Conservation (phyloP, 805 yeast species). For the Brettanomyces sp. region DNA sequence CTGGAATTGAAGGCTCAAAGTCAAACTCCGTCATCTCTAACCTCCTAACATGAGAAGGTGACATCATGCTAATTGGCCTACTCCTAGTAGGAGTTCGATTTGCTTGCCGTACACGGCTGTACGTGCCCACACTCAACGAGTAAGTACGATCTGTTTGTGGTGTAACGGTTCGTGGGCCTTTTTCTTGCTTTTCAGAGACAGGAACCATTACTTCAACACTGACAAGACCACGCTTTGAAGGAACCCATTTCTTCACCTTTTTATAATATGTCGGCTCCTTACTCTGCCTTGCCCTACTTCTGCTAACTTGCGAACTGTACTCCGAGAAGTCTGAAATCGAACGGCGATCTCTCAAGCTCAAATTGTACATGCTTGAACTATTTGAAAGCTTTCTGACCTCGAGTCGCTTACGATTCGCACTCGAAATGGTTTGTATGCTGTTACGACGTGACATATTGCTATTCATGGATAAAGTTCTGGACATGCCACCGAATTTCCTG, state of each 20-base stretch:
- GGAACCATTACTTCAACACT: constrained; percentile 57
- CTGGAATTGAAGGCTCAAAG: too few species aligned
- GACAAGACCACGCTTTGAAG: constrained; percentile 64
- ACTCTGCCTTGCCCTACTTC: background rate
- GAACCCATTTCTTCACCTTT: constrained; percentile 61
- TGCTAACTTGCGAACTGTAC: background rate
- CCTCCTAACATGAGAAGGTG: too few species aligned
- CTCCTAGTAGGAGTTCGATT: too few species aligned
- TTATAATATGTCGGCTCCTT: constrained; percentile 5
- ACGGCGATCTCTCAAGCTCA: background rate
- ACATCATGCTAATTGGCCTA: too few species aligned
- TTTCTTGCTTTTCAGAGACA: constrained; percentile 1
- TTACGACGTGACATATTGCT: constrained; percentile 16
- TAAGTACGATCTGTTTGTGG: too few species aligned
- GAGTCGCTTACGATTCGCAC: constrained; percentile 9
- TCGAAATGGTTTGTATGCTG: constrained; percentile 8
- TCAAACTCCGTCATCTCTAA: too few species aligned
- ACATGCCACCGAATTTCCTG: constrained; percentile 12
- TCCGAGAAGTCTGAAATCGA: background rate
- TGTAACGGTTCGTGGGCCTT: too few species aligned
- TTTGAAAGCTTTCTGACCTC: constrained; percentile 11
- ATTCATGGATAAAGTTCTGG: constrained; percentile 6
- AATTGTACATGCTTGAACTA: background rate
- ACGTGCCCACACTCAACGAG: too few species aligned
- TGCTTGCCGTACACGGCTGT: too few species aligned